Evolutionary conservation across 73 alveolate genomes (phyloP), one percentile per base, ranked within the genome.

Genomic region (Stentor roeselii): DNA sequence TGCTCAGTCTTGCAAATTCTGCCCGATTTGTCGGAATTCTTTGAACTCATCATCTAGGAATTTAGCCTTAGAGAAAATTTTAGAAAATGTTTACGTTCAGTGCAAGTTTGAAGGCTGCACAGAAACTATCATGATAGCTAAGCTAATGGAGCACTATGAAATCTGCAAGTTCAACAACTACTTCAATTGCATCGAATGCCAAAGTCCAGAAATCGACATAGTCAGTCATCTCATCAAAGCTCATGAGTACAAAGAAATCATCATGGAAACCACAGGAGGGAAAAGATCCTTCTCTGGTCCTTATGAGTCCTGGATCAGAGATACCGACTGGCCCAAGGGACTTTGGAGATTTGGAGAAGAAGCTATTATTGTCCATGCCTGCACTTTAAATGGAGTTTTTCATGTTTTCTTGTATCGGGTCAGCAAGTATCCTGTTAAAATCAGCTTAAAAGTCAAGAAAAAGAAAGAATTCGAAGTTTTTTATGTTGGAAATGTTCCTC

Each of bases 301-400:
- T 67, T 1, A 1, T 67, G 80, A 67, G 21, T 67, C 80, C 15
- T 67, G 80, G 37, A 21, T 21, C 34, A 32, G 42, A 34, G 37
- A 67, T 67, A 67, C 80, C 1, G 80, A 67, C 42, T 67, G 80
- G 80, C 80, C 80, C 2, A 67, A 67, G 34, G 80, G 80, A 32
- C n/a, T 67, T 2, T 67, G 80, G 42, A 67, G 80, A 40, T 21
- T 67, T 67, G 80, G 80, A 40, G 41, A 67, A 27, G 80, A 67
- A 1, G 42, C 80, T 2, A 21, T 67, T n/a, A 67, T 67, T 2
- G 80, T 67, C 41, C 80, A 21, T 32, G 80, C 80, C 41, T 21
- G 37, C 1, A 1, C 41, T 2, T n/a, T 30, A 15, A 32, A 0
- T 21, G 37, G 42, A 21, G 42, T 67, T 21, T 67, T 67, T 67